Conservation (phyloP, 75 land plant species). For the Azolla pinnata region DNA sequence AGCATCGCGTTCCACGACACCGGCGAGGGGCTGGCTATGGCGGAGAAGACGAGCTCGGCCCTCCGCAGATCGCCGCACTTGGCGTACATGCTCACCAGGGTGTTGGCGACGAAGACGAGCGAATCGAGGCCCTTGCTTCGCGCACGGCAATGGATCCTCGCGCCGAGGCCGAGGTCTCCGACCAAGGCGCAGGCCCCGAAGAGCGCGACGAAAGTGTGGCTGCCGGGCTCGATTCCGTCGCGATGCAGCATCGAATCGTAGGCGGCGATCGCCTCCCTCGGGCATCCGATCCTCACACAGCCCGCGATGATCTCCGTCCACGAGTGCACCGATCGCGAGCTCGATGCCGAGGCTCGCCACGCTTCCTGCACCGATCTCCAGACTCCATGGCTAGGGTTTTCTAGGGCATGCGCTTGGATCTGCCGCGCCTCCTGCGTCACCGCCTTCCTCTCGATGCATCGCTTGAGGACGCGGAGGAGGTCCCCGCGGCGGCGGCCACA, state of each 20-base stretch:
- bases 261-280: conserved; percentile 7
- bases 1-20: conserved; percentile 1
- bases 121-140: not conserved
- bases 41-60: not conserved
- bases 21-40: not conserved
- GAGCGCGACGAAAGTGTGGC: not conserved
- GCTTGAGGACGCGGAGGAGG: no score
- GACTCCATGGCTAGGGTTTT: no score
- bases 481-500: no score
- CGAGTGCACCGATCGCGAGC: no score
- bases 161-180: not conserved
- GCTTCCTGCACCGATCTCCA: no score
- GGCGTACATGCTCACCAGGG: not conserved
- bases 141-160: not conserved
- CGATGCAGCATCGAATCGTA: no score
- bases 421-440: no score
- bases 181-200: not conserved
- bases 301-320: no score
- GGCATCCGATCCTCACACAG: no score
- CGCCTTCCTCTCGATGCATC: no score
- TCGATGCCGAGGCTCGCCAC: no score
- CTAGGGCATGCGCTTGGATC: no score
- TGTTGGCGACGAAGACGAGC: not conserved
- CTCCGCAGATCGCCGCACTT: not conserved
- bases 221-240: not conserved